Base-by-base conservation (phyloP, 768 basidiomycete species). In the Pleurotus tuoliensis region DNA sequence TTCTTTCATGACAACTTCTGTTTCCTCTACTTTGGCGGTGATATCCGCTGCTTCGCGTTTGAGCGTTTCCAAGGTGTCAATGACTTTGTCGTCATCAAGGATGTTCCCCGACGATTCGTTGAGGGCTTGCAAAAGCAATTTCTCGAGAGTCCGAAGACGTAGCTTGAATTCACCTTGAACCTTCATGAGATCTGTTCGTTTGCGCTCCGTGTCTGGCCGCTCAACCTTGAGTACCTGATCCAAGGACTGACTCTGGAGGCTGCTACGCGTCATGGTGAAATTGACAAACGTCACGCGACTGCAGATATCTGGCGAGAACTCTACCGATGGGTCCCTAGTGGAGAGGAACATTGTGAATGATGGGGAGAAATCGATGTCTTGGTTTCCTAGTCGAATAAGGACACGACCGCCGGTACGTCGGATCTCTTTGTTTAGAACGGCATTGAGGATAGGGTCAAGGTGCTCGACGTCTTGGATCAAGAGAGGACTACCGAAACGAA, bases 321-420 rank as follows among this genome's bases (percentile, higher is more conserved):
- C 94, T 59, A 97, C 90, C 0, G 96, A 96, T 2, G 97, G 95
- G 69, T 99, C 95, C 18, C 97, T 79, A 9, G 97, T 99, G 1
- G 96, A 92, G 44, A 99, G 80, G 84, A 99, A 99, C 93, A 99
- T 95, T 4, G 93, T 97, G 79, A 99, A 99, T n/a, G 97, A 88
- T 5, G 97, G 97, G 0, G 97, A 99, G 70, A 98, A 98, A 69
- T 99, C 97, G 69, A 99, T 98, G 63, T 99, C 97, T 74, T 99
- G 97, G 67, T 82, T 98, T 3, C 97, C 96, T 18, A 98, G 78
- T 38, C 97, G 92, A 60, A 99, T 97, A 40, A 98, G 83, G 12
- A 98, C 94, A 70, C 97, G 93, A 43, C 97, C 97, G 43, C 97
- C 97, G 2, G 97, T 97, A 24, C 95, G 83, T 38, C 94, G 82